A percentile compares a stretch with the other conserved stretches of the same genome.
Conservation (phyloP, 176 grass and related monocot genomes). For the Avena atlantica region DNA sequence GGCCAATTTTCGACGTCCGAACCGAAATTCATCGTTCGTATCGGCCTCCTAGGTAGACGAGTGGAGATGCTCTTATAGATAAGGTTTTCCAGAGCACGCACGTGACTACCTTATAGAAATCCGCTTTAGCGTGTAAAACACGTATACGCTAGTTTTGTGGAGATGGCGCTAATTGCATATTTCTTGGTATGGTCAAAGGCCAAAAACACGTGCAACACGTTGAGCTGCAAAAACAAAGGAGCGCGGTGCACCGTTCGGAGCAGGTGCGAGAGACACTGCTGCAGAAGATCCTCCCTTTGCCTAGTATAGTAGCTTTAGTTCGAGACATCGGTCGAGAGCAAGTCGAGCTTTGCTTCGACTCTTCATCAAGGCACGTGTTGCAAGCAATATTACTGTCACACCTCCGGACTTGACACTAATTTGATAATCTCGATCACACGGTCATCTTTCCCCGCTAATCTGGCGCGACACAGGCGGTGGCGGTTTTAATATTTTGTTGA, state of each 20-base stretch:
- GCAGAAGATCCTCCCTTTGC: slow-evolving; percentile 7
- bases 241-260: background rate
- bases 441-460: too few species aligned
- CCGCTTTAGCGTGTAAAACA: too few species aligned
- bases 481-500: too few species aligned
- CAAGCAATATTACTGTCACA: background rate
- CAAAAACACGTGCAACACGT: background rate
- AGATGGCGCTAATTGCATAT: background rate
- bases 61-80: too few species aligned
- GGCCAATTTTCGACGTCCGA: too few species aligned
- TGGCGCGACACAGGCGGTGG: too few species aligned
- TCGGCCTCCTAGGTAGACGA: too few species aligned
- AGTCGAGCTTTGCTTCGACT: slow-evolving; percentile 26
- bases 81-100: too few species aligned
- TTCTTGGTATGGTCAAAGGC: background rate
- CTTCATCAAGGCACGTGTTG: background rate
- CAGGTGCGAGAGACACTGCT: background rate
- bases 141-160: background rate
- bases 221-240: background rate
- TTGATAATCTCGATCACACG: background rate
- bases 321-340: background rate
- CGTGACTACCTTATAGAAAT: too few species aligned
- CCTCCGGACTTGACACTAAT: background rate
- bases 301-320: background rate
- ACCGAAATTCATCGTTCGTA: too few species aligned